phyloP scores from a whole-genome alignment of 2,329 filamentous ascomycete species.

The Penicillium sp. region DNA sequence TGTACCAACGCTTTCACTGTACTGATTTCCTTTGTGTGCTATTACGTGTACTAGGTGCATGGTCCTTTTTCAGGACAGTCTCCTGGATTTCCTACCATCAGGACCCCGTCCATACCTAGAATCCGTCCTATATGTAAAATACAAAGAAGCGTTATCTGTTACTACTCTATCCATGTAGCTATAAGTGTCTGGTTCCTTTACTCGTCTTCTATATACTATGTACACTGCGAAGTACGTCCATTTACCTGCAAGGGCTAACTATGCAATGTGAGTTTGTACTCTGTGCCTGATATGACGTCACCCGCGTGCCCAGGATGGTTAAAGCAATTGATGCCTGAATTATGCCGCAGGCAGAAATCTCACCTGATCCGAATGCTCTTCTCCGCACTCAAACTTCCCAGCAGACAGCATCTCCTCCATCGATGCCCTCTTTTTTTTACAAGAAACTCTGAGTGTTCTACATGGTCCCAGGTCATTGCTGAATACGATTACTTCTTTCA shows the following conservation, averaged over 20 bases:
- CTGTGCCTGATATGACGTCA: slow-evolving; percentile 15
- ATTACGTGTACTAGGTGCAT: slow-evolving; percentile 23
- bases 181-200: neutral
- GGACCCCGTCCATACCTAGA: slow-evolving; percentile 29
- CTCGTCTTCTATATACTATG: neutral
- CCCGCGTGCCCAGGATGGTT: slow-evolving; percentile 8
- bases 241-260: no score
- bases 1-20: slow-evolving; percentile 25
- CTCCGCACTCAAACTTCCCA: slow-evolving; percentile 28
- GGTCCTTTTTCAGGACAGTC: slow-evolving; percentile 13
- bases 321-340: slow-evolving; percentile 16
- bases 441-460: slow-evolving; percentile 4
- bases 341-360: slow-evolving; percentile 12
- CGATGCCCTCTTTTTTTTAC: slow-evolving; percentile 4
- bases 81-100: slow-evolving; percentile 5
- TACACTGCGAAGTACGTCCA: neutral
- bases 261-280: no score
- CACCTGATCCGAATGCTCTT: slow-evolving; percentile 28
- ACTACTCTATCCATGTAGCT: neutral
- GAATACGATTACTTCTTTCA: slow-evolving; percentile 3
- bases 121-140: slow-evolving; percentile 26
- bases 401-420: slow-evolving; percentile 7
- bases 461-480: neutral
- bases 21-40: slow-evolving; percentile 29
- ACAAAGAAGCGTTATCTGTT: slow-evolving; percentile 14